These are phyloP conservation scores for Cunninghamia lanceolata DNA, from an alignment of 75 land plant species.

Conservation along the genomic window DNA sequence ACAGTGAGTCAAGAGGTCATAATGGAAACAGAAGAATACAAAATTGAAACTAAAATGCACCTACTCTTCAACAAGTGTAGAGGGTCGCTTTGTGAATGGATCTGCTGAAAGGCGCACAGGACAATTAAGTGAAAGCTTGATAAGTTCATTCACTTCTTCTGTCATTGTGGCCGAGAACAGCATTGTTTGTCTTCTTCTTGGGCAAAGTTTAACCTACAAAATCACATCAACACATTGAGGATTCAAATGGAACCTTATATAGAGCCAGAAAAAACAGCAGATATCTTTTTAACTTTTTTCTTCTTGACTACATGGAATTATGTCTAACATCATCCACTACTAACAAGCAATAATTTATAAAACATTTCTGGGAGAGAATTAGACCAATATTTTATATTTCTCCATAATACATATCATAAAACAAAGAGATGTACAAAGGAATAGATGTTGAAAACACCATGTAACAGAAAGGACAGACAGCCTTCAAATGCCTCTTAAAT, in stretches of 20 bases:
- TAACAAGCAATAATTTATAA: neutral
- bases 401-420: neutral
- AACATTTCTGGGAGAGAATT: neutral
- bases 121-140: constrained; percentile 76
- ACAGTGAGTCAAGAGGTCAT: neutral
- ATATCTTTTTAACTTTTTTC: neutral
- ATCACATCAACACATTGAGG: constrained; percentile 6
- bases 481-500: neutral
- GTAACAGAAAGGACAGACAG: neutral
- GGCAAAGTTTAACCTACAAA: constrained; percentile 79
- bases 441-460: neutral
- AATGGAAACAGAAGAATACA: neutral
- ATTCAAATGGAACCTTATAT: neutral
- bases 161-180: constrained; percentile 99
- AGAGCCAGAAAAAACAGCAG: neutral
- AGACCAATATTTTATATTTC: neutral
- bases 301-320: neutral
- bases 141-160: constrained; percentile 82
- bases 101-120: constrained; percentile 94
- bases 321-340: neutral
- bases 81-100: constrained; percentile 82
- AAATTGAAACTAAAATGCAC: constrained; percentile 4
- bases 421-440: neutral
- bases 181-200: constrained; percentile 92
- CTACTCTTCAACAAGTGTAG: constrained; percentile 85